These are phyloP conservation scores for Leishmania major DNA, from an alignment of 208 protist genomes.

Conservation along the genomic window DNA sequence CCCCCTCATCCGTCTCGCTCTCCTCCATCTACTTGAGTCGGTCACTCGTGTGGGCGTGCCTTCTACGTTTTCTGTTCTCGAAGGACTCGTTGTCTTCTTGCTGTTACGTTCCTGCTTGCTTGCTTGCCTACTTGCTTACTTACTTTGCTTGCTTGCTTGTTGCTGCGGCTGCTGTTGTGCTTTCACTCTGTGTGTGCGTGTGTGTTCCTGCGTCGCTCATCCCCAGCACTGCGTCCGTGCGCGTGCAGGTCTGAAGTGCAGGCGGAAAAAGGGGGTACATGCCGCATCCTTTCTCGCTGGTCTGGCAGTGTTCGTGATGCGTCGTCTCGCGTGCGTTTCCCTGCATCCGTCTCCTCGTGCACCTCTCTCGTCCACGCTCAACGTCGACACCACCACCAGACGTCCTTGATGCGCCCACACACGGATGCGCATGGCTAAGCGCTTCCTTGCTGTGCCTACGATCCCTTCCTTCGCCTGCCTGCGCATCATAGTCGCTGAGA, in stretches of 20 bases:
- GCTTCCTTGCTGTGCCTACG: not conserved
- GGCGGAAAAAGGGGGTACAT: too few species aligned
- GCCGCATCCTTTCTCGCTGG: too few species aligned
- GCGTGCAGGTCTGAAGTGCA: too few species aligned
- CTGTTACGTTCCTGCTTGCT: not conserved
- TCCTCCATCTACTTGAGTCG: not conserved
- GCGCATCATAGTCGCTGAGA: too few species aligned
- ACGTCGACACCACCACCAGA: not conserved
- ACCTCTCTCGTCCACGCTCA: not conserved
- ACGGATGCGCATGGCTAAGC: not conserved
- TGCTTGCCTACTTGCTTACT: not conserved
- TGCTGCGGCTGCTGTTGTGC: not conserved
- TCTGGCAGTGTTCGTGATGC: not conserved
- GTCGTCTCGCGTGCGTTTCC: not conserved
- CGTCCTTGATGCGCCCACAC: not conserved
- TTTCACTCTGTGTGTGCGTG: too few species aligned
- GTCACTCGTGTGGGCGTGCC: too few species aligned
- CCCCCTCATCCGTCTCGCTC: not conserved
- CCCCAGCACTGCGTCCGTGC: too few species aligned
- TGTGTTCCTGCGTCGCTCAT: too few species aligned
- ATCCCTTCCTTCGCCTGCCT: not conserved
- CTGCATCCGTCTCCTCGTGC: not conserved
- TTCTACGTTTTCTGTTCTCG: too few species aligned
- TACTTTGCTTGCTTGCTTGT: not conserved
- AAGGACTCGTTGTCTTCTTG: not conserved